phyloP scores from a whole-genome alignment of 2,329 filamentous ascomycete genomes.

The Neophaeococcomyces aloes region DNA sequence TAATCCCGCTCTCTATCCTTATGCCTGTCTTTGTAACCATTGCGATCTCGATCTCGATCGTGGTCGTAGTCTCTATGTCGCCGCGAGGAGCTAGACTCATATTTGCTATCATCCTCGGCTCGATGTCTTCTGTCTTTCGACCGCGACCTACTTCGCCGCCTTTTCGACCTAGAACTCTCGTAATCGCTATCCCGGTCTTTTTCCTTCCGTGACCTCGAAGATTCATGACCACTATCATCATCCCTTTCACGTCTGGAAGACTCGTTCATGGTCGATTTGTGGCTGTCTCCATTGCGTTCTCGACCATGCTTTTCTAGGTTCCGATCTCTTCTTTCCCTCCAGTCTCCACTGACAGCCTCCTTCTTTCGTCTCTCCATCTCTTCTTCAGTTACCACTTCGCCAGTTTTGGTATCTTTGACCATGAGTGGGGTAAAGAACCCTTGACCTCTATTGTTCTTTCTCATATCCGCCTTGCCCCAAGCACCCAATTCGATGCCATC shows the following conservation, averaged over 20 bases:
- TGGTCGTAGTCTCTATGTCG: constrained; percentile 20
- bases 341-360: constrained; percentile 36
- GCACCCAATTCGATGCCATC: constrained; percentile 62
- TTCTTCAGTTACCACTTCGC: constrained; percentile 52
- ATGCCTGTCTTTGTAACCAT: constrained; percentile 22
- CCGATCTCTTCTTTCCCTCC: constrained; percentile 35
- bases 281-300: constrained; percentile 25
- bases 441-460: constrained; percentile 39
- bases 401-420: constrained; percentile 51
- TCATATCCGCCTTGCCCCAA: constrained; percentile 59
- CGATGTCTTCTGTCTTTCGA: constrained; percentile 30
- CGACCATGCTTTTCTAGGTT: constrained; percentile 33
- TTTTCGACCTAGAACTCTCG: constrained; percentile 18
- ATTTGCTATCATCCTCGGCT: constrained; percentile 27
- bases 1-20: constrained; percentile 19
- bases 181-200: constrained; percentile 20
- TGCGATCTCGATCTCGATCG: constrained; percentile 25
- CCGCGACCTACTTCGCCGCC: constrained; percentile 23
- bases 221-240: constrained; percentile 15
- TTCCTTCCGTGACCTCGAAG: constrained; percentile 14
- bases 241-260: constrained; percentile 31
- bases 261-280: constrained; percentile 29
- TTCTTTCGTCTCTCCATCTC: constrained; percentile 46
- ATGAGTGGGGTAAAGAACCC: constrained; percentile 52
- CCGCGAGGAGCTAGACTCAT: constrained; percentile 23